A percentile compares a stretch with the other conserved stretches of the same genome.
phyloP scores from a whole-genome alignment of 2,329 filamentous ascomycete genomes.

The Chrysoporthe deuterocubensis region DNA sequence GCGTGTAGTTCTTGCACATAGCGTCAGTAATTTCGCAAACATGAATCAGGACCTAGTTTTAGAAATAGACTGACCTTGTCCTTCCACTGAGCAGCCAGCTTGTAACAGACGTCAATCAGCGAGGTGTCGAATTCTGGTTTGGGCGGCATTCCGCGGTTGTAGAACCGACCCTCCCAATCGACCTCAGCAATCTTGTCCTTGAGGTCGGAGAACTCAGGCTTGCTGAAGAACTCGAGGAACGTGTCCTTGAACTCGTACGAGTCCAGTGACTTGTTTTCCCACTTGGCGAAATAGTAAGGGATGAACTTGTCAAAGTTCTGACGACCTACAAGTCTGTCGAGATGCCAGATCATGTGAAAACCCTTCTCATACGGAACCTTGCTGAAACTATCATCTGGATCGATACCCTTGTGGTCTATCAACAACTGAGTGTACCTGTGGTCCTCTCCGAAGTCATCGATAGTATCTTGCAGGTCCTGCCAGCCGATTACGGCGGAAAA shows the following conservation, averaged over 20 bases:
- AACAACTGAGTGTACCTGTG: conserved; percentile 94
- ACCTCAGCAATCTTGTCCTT: conserved; percentile 70
- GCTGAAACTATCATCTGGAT: conserved; percentile 95
- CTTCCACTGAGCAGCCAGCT: conserved; percentile 82
- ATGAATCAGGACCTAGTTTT: no score
- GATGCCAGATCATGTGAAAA: conserved; percentile 89
- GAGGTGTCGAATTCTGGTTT: conserved; percentile 92
- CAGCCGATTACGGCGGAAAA: conserved; percentile 97
- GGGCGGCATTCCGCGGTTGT: conserved; percentile 82
- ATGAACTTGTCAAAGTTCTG: conserved; percentile 95
- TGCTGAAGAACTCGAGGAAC: conserved; percentile 81
- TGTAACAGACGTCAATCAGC: conserved; percentile 83
- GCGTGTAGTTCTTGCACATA: conserved; percentile 59
- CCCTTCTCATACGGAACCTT: conserved; percentile 41
- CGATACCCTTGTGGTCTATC: conserved; percentile 83
- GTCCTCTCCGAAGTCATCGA: conserved; percentile 77
- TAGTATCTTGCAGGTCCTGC: conserved; percentile 83
- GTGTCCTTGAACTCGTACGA: conserved; percentile 93
- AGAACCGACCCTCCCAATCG: conserved; percentile 91
- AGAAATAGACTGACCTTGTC: conserved; percentile 48
- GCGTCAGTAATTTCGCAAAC: background rate
- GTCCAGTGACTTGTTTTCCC: conserved; percentile 84
- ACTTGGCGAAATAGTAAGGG: conserved; percentile 88
- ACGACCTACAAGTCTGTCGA: conserved; percentile 83
- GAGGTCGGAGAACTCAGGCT: conserved; percentile 63